Conservation (phyloP, 305 asterid species). For the Solanum hybrid region DNA sequence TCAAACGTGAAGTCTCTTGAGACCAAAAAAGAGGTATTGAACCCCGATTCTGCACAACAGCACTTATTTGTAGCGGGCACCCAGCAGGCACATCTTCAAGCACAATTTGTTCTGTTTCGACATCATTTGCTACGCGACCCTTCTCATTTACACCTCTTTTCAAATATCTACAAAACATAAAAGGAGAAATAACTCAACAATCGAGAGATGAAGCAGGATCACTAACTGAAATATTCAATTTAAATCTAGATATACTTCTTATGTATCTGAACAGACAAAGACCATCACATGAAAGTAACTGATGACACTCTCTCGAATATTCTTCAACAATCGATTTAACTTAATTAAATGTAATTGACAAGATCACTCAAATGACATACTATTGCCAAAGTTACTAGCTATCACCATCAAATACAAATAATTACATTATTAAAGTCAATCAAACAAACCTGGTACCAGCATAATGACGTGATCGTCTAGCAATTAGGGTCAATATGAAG, state of each 20-base stretch:
- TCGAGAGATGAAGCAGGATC: not conserved
- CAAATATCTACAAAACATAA: conserved; percentile 41
- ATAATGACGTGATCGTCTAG: conserved; percentile 92
- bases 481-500: conserved; percentile 61
- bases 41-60: conserved; percentile 86
- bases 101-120: conserved; percentile 94
- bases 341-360: not conserved
- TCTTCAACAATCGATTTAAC: not conserved
- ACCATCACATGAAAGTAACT: not conserved
- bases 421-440: not conserved
- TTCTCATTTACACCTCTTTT: conserved; percentile 88
- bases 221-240: not conserved
- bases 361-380: not conserved
- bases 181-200: not conserved
- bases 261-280: not conserved
- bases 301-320: not conserved
- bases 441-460: conserved; percentile 86
- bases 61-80: conserved; percentile 47
- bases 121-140: conserved; percentile 97
- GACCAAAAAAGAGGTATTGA: conserved; percentile 98
- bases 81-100: conserved; percentile 55
- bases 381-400: not conserved
- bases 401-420: not conserved
- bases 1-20: conserved; percentile 78
- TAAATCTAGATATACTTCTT: not conserved